Base-by-base conservation (phyloP, 768 basidiomycete species). In the Mycena filopes region DNA sequence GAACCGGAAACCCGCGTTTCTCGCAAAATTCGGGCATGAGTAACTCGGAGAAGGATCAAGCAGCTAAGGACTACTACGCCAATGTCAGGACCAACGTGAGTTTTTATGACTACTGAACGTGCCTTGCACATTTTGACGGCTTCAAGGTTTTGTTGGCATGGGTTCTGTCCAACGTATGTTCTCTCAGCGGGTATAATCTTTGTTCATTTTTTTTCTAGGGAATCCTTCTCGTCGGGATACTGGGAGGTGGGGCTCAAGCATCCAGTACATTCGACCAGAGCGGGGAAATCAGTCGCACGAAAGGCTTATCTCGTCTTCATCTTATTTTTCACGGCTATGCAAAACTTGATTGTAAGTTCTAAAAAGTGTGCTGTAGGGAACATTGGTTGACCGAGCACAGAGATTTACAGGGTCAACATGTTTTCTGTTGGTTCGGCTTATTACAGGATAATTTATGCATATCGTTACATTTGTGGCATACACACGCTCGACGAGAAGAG, bases 41-140 rank as follows among this genome's bases (percentile, higher is more conserved):
- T 26, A 77, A 81, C 20, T 84, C 86, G 15, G 92, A 94, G 75
- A 87, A 83, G 73, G 92, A 94, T 68, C 85, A 89, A 67, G 85
- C 84, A 1, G 92, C 92, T 12, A 90, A 89, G 72, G 93, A 94
- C 70, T 96, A 95, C 78, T 96, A 95, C 75, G 93, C 94, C 1
- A 89, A 89, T 71, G 92, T 96, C 57, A 81, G 94, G 67, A 95
- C 94, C 9, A 95, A 95, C 78, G 91, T 83, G 59, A 55, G 73
- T 71, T 43, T 45, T 15, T n/a, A 18, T n/a, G 1, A 12, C 48
- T 12, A 45, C n/a, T 46, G 31, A 20, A 12, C 57, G 15, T 15
- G n/a, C 21, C 4, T 23, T 16, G 28, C 38, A 18, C 59, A 23
- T 43, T 21, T 26, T 67, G 25, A 55, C 38, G 6, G 9, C n/a